phyloP scores from a whole-genome alignment of 2,329 filamentous ascomycete species.

The Ploettnerulaceae sp. region DNA sequence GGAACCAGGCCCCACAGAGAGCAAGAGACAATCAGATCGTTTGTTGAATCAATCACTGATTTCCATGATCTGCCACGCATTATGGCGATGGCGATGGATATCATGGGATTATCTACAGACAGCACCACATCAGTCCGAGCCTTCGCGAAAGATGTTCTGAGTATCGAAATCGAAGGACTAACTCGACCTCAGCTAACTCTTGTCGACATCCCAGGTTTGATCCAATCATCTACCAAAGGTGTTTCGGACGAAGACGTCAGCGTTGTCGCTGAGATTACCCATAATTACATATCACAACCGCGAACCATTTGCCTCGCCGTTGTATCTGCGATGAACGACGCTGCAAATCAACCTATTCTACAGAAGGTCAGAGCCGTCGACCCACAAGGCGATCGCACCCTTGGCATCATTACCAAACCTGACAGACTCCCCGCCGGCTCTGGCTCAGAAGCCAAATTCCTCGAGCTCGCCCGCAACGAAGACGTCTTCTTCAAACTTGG shows the following conservation, averaged over 20 bases:
- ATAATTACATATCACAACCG: conserved; percentile 38
- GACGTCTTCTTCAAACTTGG: conserved; percentile 40
- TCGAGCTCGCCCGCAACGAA: conserved; percentile 38
- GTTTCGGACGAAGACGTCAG: conserved; percentile 29
- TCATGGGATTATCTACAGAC: conserved; percentile 24
- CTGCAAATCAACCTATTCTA: conserved; percentile 39
- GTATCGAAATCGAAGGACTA: conserved; percentile 28
- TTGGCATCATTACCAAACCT: conserved; percentile 46
- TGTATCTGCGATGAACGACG: conserved; percentile 40
- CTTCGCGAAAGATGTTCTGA: conserved; percentile 29
- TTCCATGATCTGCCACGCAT: conserved; percentile 29
- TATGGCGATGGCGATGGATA: conserved; percentile 28
- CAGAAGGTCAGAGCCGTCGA: conserved; percentile 35
- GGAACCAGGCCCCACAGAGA: conserved; percentile 43
- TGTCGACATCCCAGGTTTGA: conserved; percentile 36
- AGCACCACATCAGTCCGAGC: conserved; percentile 7
- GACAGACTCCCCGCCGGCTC: conserved; percentile 37
- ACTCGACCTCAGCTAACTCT: conserved; percentile 28
- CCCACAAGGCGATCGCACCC: conserved; percentile 34
- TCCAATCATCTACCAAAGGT: conserved; percentile 25
- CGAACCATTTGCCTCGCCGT: conserved; percentile 45
- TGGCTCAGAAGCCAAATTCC: conserved; percentile 34
- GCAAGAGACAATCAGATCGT: conserved; percentile 40
- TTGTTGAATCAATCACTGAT: conserved; percentile 23
- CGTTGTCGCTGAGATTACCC: conserved; percentile 30